phyloP scores from a whole-genome alignment of 345 rosid species.

The Populus alba region DNA sequence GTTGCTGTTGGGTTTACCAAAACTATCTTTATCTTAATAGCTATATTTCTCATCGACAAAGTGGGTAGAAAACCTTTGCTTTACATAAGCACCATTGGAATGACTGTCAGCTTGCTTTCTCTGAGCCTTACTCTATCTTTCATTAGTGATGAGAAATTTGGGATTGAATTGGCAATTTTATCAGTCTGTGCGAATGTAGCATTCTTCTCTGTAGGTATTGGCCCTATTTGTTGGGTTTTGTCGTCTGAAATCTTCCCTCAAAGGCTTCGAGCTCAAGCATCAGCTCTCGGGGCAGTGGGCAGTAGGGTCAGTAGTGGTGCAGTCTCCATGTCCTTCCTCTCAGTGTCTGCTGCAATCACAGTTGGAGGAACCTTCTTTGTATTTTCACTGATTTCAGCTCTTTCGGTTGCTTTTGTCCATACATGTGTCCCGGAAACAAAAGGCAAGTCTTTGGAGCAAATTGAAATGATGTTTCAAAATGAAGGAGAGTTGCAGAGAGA shows the following conservation, averaged over 20 bases:
- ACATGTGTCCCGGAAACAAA: slow-evolving; percentile 34
- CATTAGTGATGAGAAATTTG: slow-evolving; percentile 8
- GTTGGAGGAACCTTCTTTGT: slow-evolving; percentile 33
- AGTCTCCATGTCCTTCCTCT: slow-evolving; percentile 25
- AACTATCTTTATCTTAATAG: slow-evolving; percentile 21
- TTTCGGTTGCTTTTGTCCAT: slow-evolving; percentile 25
- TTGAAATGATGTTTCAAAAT: slow-evolving; percentile 23
- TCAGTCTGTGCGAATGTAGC: slow-evolving; percentile 28
- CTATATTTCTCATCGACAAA: slow-evolving; percentile 22
- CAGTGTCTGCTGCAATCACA: slow-evolving; percentile 22
- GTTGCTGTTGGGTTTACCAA: slow-evolving; percentile 29
- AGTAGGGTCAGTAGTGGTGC: slow-evolving; percentile 27
- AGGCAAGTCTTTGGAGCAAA: slow-evolving; percentile 44
- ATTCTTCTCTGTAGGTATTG: slow-evolving; percentile 34
- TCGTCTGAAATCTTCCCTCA: slow-evolving; percentile 29
- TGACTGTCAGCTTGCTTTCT: slow-evolving; percentile 16
- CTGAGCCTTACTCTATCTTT: slow-evolving; percentile 14
- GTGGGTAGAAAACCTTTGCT: slow-evolving; percentile 27
- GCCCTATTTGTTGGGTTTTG: slow-evolving; percentile 30
- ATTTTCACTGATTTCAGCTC: slow-evolving; percentile 25
- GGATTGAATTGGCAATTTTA: slow-evolving; percentile 21
- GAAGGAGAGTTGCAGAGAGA: slow-evolving; percentile 11
- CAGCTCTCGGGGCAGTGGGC: slow-evolving; percentile 26
- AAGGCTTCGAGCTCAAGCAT: slow-evolving; percentile 29
- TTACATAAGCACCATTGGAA: slow-evolving; percentile 22